These are phyloP conservation scores for Tetrahymena borealis DNA, from an alignment of 73 alveolate species.

Conservation along the genomic window DNA sequence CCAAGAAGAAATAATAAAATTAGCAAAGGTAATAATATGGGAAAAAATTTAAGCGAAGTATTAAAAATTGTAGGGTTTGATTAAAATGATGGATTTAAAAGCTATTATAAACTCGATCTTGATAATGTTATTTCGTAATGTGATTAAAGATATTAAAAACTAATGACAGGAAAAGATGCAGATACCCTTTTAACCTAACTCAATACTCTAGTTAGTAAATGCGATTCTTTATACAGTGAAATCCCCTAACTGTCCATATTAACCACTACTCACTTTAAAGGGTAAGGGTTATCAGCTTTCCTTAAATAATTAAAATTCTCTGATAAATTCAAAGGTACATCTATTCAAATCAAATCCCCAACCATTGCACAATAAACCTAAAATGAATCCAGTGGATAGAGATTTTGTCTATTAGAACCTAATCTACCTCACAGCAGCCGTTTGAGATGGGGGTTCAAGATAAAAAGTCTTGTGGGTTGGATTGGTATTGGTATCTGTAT, in stretches of 20 bases:
- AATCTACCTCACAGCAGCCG: neutral
- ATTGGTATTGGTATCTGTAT: neutral
- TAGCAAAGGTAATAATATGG: neutral
- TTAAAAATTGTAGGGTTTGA: neutral
- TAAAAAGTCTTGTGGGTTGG: neutral
- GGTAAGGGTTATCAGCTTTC: neutral
- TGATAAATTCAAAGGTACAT: neutral
- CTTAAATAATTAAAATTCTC: neutral
- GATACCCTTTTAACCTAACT: neutral
- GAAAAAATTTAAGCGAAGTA: neutral
- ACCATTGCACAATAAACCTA: neutral
- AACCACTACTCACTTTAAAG: neutral
- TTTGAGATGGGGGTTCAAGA: neutral
- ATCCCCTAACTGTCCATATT: neutral
- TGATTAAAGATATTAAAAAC: neutral
- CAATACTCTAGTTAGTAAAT: neutral
- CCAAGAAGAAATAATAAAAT: neutral
- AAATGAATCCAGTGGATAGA: neutral
- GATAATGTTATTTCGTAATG: neutral
- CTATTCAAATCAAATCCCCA: neutral
- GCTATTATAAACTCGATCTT: neutral
- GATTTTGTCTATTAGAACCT: neutral
- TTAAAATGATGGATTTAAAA: neutral
- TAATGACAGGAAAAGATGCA: neutral
- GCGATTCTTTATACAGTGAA: neutral